Evolutionary conservation across 495 filamentous ascomycete genomes (phyloP).

Genomic region (Penicillium soppii): DNA sequence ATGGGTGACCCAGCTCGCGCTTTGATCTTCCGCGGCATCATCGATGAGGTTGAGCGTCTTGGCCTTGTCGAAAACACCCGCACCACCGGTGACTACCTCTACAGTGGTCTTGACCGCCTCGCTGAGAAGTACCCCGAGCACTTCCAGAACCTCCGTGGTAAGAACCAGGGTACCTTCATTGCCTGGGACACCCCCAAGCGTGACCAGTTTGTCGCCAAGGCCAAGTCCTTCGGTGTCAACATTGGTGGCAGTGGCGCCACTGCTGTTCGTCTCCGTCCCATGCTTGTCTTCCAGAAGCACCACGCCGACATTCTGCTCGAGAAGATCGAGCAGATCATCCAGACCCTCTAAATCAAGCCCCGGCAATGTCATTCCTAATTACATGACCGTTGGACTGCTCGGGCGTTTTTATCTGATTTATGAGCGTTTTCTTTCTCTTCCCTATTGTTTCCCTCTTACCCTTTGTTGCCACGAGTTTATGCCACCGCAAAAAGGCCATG

Average conservation of each 20-base stretch:
- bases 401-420: constrained; percentile 18
- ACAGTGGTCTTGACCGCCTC: constrained; percentile 64
- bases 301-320: constrained; percentile 74
- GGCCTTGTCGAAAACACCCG: constrained; percentile 81
- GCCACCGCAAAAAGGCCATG: constrained; percentile 19
- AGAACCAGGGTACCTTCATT: constrained; percentile 95
- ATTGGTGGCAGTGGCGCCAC: constrained; percentile 83
- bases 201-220: constrained; percentile 77
- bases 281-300: constrained; percentile 93
- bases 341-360: constrained; percentile 47
- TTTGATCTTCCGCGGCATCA: constrained; percentile 88
- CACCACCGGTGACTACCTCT: constrained; percentile 81
- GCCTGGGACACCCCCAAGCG: constrained; percentile 88
- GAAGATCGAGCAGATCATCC: constrained; percentile 73
- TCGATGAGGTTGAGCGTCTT: constrained; percentile 80
- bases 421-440: constrained; percentile 22
- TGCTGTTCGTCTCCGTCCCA: constrained; percentile 85
- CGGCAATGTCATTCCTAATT: constrained; percentile 1
- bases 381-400: constrained; percentile 8
- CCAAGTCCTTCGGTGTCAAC: constrained; percentile 79
- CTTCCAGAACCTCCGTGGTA: constrained; percentile 86
- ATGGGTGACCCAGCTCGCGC: constrained; percentile 96
- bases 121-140: constrained; percentile 74
- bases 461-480: constrained; percentile 20
- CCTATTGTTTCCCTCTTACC: constrained; percentile 2